These are phyloP conservation scores for Colletotrichum neosansevieriae DNA, from an alignment of 2,329 filamentous ascomycete genomes.

Conservation along the genomic window DNA sequence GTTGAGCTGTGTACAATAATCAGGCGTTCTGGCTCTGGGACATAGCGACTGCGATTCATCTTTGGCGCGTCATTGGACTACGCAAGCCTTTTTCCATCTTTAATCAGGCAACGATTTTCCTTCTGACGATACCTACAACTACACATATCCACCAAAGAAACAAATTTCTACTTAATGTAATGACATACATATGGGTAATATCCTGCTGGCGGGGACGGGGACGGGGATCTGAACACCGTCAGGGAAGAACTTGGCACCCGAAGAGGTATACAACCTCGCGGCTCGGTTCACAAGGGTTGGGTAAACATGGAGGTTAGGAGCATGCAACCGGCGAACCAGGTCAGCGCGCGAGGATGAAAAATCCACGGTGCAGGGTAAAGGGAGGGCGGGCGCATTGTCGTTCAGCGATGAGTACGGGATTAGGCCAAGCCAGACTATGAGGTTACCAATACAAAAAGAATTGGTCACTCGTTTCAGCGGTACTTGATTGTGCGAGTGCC, in stretches of 20 bases:
- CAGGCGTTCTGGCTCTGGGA: slow-evolving; percentile 9
- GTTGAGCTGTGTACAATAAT: slow-evolving; percentile 29
- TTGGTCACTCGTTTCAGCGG: no score
- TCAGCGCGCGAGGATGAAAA: not conserved
- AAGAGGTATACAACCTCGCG: not conserved
- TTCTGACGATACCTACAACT: slow-evolving; percentile 34
- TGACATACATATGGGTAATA: slow-evolving; percentile 37
- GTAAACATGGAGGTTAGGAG: not conserved
- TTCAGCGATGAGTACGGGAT: not conserved
- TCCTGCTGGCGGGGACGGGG: slow-evolving; percentile 35
- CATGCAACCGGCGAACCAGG: slow-evolving; percentile 1
- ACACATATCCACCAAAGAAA: slow-evolving; percentile 25
- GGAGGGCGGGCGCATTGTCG: slow-evolving; percentile 7
- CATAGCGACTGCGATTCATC: slow-evolving; percentile 20
- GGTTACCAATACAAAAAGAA: slow-evolving; percentile 3
- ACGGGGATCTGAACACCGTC: slow-evolving; percentile 20
- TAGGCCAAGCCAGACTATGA: not conserved
- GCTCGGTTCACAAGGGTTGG: not conserved
- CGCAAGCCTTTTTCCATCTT: slow-evolving; percentile 1
- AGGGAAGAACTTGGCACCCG: not conserved
- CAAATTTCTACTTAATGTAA: slow-evolving; percentile 40
- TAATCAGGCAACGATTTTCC: slow-evolving; percentile 23
- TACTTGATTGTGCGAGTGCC: not conserved
- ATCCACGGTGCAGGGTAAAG: not conserved
- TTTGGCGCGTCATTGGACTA: slow-evolving; percentile 19